phyloP scores from a whole-genome alignment of 139 green algal species.

The Chlamydomonas asymmetrica region DNA sequence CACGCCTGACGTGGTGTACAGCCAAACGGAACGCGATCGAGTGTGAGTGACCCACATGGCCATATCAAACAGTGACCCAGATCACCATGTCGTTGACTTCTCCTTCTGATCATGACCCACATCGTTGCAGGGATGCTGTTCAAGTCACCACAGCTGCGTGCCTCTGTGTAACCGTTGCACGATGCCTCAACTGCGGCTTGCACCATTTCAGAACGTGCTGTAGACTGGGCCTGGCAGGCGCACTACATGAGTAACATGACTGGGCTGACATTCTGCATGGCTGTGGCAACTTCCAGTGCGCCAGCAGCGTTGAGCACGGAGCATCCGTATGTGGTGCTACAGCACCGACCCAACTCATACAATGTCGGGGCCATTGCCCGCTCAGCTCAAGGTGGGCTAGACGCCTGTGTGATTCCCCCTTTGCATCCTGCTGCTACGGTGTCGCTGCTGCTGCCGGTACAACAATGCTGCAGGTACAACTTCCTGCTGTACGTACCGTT shows the following conservation, averaged over 20 bases:
- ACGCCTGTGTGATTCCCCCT: background rate
- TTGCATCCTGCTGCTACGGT: background rate
- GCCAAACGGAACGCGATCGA: conserved; percentile 74
- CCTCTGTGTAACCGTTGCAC: no score
- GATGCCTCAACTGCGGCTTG: no score
- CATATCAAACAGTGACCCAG: background rate
- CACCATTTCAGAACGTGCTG: no score
- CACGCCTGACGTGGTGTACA: conserved; percentile 69
- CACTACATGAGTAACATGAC: no score
- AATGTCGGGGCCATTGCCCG: background rate
- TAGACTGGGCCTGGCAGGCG: no score
- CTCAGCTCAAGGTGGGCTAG: background rate
- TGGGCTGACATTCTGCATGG: no score
- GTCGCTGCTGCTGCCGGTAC: background rate
- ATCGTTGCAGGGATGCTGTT: background rate
- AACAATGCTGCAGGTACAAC: conserved; percentile 76
- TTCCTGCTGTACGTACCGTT: conserved; percentile 83
- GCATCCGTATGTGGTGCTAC: background rate
- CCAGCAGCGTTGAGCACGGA: background rate
- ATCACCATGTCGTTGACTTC: background rate
- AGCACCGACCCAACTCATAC: background rate
- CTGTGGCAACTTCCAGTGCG: no score
- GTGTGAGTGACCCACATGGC: conserved; percentile 55
- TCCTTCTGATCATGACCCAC: background rate
- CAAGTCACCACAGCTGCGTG: background rate